Evolutionary conservation across 306 rosid species (phyloP).

Genomic region (Rubus idaeus): DNA sequence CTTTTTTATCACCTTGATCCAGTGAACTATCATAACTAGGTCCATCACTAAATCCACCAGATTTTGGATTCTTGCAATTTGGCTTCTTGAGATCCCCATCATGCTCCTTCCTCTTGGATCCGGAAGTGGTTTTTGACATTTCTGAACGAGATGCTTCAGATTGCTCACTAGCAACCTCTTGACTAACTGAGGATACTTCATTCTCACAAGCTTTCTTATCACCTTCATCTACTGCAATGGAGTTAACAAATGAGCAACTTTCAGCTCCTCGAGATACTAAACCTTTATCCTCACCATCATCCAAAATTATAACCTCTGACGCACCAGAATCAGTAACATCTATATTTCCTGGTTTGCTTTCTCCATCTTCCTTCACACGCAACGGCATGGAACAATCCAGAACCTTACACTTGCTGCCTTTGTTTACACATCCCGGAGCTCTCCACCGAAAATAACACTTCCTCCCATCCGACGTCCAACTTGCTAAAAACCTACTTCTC

Average conservation of each 20-base stretch:
- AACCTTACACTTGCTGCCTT: slow-evolving; percentile 82
- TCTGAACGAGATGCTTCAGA: neutral
- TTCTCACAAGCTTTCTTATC: slow-evolving; percentile 38
- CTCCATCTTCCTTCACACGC: slow-evolving; percentile 47
- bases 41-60: neutral
- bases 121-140: neutral
- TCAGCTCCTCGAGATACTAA: slow-evolving; percentile 36
- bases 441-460: slow-evolving; percentile 79
- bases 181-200: slow-evolving; percentile 15
- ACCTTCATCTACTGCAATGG: slow-evolving; percentile 35
- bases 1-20: neutral
- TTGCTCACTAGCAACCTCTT: neutral
- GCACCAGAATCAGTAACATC: slow-evolving; percentile 41
- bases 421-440: slow-evolving; percentile 82
- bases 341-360: slow-evolving; percentile 37
- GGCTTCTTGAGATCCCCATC: neutral
- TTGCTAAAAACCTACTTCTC: slow-evolving; percentile 58
- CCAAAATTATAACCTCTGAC: slow-evolving; percentile 34
- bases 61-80: slow-evolving; percentile 5
- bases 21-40: neutral
- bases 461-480: slow-evolving; percentile 83
- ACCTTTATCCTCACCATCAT: slow-evolving; percentile 33
- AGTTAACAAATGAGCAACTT: slow-evolving; percentile 38
- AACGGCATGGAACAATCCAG: slow-evolving; percentile 49
- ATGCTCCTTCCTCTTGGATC: slow-evolving; percentile 8